Conservation (phyloP, 208 protist genomes). For the Leishmania guyanensis region DNA sequence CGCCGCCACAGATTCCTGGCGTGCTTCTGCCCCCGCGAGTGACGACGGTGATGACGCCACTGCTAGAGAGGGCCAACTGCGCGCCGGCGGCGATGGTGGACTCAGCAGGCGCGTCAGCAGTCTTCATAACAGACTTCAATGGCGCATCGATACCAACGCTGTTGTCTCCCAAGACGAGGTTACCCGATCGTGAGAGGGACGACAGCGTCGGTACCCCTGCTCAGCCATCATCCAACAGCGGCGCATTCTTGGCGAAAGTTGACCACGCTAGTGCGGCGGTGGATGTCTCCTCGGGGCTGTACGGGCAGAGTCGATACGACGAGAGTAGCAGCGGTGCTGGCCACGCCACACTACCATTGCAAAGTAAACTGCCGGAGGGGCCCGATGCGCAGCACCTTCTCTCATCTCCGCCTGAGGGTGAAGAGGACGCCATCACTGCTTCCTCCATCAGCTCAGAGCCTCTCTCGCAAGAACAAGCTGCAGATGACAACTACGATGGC, state of each 20-base stretch:
- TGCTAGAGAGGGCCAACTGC: background rate
- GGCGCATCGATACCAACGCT: background rate
- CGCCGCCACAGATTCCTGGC: background rate
- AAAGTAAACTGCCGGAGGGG: background rate
- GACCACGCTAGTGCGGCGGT: background rate
- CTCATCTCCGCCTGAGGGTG: background rate
- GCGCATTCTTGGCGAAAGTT: background rate
- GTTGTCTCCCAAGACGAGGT: background rate
- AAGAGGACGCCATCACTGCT: background rate
- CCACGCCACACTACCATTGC: background rate
- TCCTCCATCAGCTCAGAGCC: background rate
- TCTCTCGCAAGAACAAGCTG: background rate
- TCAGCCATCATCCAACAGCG: background rate
- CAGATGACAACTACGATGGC: background rate
- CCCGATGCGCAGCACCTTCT: background rate
- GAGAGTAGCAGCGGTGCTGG: background rate
- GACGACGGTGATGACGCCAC: background rate
- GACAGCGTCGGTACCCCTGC: background rate
- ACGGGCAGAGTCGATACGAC: background rate
- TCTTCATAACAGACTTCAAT: background rate
- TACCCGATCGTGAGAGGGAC: background rate
- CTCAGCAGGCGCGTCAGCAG: background rate
- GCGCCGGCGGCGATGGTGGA: background rate
- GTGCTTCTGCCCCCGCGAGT: background rate
- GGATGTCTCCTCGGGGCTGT: background rate